These are phyloP conservation scores for Trichoderma polysporum DNA, from an alignment of 2,329 filamentous ascomycete genomes.

Conservation along the genomic window DNA sequence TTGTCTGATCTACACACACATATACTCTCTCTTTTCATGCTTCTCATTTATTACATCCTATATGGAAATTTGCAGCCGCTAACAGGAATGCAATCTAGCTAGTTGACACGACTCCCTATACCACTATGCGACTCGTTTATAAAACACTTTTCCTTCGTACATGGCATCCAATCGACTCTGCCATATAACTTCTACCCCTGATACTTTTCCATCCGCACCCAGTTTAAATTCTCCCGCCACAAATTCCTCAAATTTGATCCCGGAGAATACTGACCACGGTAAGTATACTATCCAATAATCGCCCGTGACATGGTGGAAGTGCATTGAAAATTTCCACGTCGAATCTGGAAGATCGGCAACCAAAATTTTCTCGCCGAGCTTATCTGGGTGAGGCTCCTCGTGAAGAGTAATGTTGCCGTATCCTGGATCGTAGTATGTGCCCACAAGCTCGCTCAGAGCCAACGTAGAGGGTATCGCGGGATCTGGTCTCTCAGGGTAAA, in stretches of 20 bases:
- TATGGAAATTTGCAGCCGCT: conserved; percentile 22
- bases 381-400: conserved; percentile 21
- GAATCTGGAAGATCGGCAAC: conserved; percentile 27
- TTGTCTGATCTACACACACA: conserved; percentile 51
- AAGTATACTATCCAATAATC: conserved; percentile 30
- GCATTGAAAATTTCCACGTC: conserved; percentile 27
- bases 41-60: not conserved
- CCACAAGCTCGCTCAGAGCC: conserved; percentile 34
- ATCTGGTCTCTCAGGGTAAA: conserved; percentile 40
- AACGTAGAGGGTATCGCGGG: conserved; percentile 39
- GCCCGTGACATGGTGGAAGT: conserved; percentile 31
- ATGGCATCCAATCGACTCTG: conserved; percentile 6
- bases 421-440: conserved; percentile 46
- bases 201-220: conserved; percentile 6
- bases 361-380: conserved; percentile 25
- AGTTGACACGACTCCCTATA: not conserved
- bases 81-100: conserved; percentile 25
- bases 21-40: conserved; percentile 1
- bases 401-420: conserved; percentile 35
- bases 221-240: conserved; percentile 24
- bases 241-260: not conserved
- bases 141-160: conserved; percentile 23
- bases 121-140: conserved; percentile 18
- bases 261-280: not conserved
- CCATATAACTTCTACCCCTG: conserved; percentile 13